Evolutionary conservation across 176 grass and related monocot genomes (phyloP), one percentile per base, ranked within the genome.

Genomic region (Saccharum officinarum): DNA sequence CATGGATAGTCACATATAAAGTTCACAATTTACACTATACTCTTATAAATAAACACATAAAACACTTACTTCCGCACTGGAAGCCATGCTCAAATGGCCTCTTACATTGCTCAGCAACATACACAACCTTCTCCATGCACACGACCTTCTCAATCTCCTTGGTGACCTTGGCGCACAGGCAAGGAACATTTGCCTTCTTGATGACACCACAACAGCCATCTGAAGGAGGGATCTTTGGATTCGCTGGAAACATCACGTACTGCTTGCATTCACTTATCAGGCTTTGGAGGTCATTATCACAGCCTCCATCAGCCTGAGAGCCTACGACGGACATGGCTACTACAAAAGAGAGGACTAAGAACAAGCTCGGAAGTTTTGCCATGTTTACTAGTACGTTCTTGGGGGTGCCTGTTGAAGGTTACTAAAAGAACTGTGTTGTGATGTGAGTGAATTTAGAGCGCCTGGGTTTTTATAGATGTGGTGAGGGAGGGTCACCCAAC

Each of bases 21-120:
- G 47, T 37, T 23, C 33, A 9, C 22, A 23, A 6, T 30, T 0
- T 5, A 22, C 26, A 69, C 8, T 33, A 36, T 14, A 61, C 9
- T 10, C 12, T 1, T 22, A 2, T 10, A 16, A 28, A 31, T 20
- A 11, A 46, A 8, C 10, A 3, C 11, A 13, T 67, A 39, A 16
- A 74, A 77, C n/a, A 72, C 82, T 82, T 92, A 94, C 92, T 86
- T 70, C 90, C 89, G 3, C 86, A 95, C 13, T 85, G 13, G 7
- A 36, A 87, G 79, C 88, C 84, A 13, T 18, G n/a, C 0, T 41
- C 13, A 20, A 95, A 38, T 12, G 82, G 82, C 30, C 50, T 87
- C 25, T 76, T 52, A 10, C 91, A 95, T 8, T 42, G n/a, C 4
- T 41, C 8, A 0, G 73, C 73, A 1, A 91, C 82, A 0, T 86